A percentile compares a stretch with the other conserved stretches of the same genome.
Evolutionary conservation across 2,329 filamentous ascomycete species (phyloP).

Genomic region (Pestalotiopsis sp.): DNA sequence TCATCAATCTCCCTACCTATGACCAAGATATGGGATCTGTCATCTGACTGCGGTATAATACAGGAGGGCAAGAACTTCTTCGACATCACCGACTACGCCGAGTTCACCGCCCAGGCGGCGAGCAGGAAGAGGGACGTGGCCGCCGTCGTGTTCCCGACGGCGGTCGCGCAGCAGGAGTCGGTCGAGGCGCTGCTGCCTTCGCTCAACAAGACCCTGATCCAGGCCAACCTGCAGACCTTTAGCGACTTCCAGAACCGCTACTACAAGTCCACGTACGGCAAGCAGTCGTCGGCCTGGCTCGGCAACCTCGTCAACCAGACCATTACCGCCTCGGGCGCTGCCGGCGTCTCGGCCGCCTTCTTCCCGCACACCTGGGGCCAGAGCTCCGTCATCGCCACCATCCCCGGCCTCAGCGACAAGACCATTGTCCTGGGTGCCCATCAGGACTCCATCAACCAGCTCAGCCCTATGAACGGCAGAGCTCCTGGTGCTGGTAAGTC

Average conservation of each 20-base stretch:
- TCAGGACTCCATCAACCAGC: conserved; percentile 80
- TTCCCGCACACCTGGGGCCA: conserved; percentile 77
- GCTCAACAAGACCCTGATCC: conserved; percentile 67
- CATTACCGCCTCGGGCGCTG: conserved; percentile 62
- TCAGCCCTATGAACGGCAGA: conserved; percentile 68
- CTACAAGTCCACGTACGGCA: conserved; percentile 66
- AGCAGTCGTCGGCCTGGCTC: conserved; percentile 76
- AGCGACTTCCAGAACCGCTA: conserved; percentile 70
- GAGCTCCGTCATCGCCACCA: conserved; percentile 77
- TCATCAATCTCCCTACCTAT: too few species aligned
- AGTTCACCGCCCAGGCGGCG: conserved; percentile 48
- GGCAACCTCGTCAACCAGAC: conserved; percentile 65
- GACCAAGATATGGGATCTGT: too few species aligned
- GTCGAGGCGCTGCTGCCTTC: conserved; percentile 60
- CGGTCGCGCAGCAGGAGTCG: conserved; percentile 58
- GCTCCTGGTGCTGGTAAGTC: conserved; percentile 62
- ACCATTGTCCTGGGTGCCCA: conserved; percentile 80
- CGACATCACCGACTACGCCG: conserved; percentile 70
- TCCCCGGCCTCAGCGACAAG: conserved; percentile 72
- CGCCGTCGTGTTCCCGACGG: conserved; percentile 53
- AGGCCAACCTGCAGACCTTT: conserved; percentile 65
- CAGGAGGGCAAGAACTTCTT: conserved; percentile 76
- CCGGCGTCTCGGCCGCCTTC: conserved; percentile 60
- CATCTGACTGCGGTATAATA: neutral
- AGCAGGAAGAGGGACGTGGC: conserved; percentile 43